Evolutionary conservation across 345 rosid genomes (phyloP).

Genomic region (Noccaea bulbosa): DNA sequence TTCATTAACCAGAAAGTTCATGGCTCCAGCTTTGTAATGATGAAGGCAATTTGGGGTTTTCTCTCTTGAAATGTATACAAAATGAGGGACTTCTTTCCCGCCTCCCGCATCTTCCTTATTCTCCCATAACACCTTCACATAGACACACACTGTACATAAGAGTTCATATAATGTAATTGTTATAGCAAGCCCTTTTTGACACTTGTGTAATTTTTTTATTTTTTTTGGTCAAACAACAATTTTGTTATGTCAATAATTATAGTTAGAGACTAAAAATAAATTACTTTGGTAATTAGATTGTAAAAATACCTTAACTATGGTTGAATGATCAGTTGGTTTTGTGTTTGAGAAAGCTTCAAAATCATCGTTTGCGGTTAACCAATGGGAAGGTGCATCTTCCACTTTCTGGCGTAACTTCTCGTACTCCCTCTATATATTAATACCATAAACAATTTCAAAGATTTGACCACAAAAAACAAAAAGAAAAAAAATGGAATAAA

Average conservation of each 20-base stretch:
- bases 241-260: no score
- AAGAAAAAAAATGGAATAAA: no score
- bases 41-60: slow-evolving; percentile 58
- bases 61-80: slow-evolving; percentile 71
- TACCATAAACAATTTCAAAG: not conserved
- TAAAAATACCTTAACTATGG: slow-evolving; percentile 61
- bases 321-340: slow-evolving; percentile 54
- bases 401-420: slow-evolving; percentile 52
- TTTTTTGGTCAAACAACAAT: no score
- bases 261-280: no score
- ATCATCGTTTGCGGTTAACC: slow-evolving; percentile 43
- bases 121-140: slow-evolving; percentile 58
- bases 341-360: slow-evolving; percentile 48
- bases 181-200: no score
- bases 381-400: slow-evolving; percentile 43
- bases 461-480: no score
- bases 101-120: slow-evolving; percentile 45
- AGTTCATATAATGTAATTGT: no score
- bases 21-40: slow-evolving; percentile 76
- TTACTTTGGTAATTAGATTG: not conserved
- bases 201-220: no score
- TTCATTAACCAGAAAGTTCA: slow-evolving; percentile 62
- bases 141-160: no score
- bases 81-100: slow-evolving; percentile 53
- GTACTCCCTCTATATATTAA: slow-evolving; percentile 50